Base-by-base conservation (phyloP, 2,329 filamentous ascomycete species). In the Didymella glomerata region DNA sequence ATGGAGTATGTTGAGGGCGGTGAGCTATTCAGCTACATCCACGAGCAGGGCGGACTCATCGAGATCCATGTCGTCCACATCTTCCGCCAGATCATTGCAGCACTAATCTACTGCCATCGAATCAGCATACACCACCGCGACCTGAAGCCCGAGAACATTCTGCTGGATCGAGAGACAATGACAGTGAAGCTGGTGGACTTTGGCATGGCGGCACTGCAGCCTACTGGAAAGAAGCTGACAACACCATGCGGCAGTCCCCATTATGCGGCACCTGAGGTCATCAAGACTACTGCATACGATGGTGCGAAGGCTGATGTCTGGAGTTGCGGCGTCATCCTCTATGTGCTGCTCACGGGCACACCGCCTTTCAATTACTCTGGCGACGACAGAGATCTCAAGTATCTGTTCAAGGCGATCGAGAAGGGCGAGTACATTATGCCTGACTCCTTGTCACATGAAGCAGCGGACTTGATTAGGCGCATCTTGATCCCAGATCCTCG, bases 81-180 rank as follows among this genome's bases (percentile, higher is more conserved):
- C 67, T 97, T 97, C 72, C 89, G 93, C 36, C 95, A 99, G 78
- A 93, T 99, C 66, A 90, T 99, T 73, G 92, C 91, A 54, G 95
- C 92, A 1, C 84, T 99, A 49, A 88, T 93, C 3, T 97, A 97
- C 78, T 96, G 93, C 68, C 95, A 99, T 78, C 88, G 90, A 2
- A 92, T 97, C 79, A 93, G 94, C 68, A 97, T 99, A 63, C 97
- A 93, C 74, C 95, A 99, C 74, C 90, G 95, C 24, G 95, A 99
- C 69, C 83, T 99, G 52, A 99, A 99, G 78, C 95, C 93, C 0
- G 95, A 99, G 78, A 99, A 99, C 70, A 97, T 99, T 45, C 83
- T 99, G 18, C 84, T 99, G 49, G 93, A 93, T 57, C 82, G 82
- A 3, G 82, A 89, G 6, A 79, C 75, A 46, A 85, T 89, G 52